These are phyloP conservation scores for Pichia sp. DNA, from an alignment of 1,139 yeast genomes.

Conservation along the genomic window DNA sequence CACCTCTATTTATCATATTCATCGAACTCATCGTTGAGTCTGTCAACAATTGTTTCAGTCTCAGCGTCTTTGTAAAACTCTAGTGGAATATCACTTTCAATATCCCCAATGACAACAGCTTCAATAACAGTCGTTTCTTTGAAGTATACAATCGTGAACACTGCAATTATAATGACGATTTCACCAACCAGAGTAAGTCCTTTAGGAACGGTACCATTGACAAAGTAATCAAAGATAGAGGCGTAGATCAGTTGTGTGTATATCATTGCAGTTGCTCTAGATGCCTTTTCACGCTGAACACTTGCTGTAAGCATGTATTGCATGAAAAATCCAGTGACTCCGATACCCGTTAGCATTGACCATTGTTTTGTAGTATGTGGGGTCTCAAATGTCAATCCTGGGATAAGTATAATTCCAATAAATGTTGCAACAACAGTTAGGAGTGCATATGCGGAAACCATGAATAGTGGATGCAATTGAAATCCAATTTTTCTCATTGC, in stretches of 20 bases:
- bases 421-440: constrained; percentile 56
- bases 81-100: too few species aligned
- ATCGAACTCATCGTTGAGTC: too few species aligned
- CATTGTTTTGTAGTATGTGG: constrained; percentile 66
- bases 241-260: constrained; percentile 82
- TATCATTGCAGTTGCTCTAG: constrained; percentile 70
- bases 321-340: constrained; percentile 77
- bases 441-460: constrained; percentile 75
- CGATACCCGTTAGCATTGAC: constrained; percentile 59
- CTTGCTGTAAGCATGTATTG: constrained; percentile 82
- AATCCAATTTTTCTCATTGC: constrained; percentile 73
- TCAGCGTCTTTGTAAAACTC: too few species aligned
- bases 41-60: too few species aligned
- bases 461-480: constrained; percentile 73
- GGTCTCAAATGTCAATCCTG: constrained; percentile 56
- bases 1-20: too few species aligned
- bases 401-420: constrained; percentile 55
- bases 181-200: constrained; percentile 69
- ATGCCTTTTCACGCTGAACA: constrained; percentile 77
- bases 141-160: constrained; percentile 54
- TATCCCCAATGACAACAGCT: too few species aligned
- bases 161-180: constrained; percentile 57
- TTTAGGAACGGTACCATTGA: constrained; percentile 77
- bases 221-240: constrained; percentile 66
- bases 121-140: constrained; percentile 30